Evolutionary conservation across 1,284 basidiomycete genomes (phyloP).

Genomic region (Ganoderma leucocontextum): DNA sequence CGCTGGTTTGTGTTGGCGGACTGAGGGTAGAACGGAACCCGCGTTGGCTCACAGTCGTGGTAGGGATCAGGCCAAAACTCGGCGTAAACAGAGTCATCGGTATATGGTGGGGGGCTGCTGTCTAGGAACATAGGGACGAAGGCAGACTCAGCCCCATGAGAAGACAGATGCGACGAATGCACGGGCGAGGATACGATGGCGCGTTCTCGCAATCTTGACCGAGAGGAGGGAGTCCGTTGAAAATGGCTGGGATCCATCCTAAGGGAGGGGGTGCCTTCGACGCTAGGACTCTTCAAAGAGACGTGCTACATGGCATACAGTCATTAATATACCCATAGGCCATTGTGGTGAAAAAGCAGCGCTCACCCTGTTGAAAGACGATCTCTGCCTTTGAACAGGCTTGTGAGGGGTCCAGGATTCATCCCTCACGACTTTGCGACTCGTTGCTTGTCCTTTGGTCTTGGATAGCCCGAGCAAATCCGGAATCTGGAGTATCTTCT

Average conservation of each 20-base stretch:
- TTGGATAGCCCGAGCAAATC: slow-evolving; percentile 25
- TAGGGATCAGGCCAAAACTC: slow-evolving; percentile 17
- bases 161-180: not conserved
- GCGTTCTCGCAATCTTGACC: not conserved
- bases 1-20: not conserved
- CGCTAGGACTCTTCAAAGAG: not conserved
- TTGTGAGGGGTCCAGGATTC: not conserved
- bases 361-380: not conserved
- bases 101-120: slow-evolving; percentile 26
- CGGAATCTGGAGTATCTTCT: slow-evolving; percentile 26
- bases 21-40: slow-evolving; percentile 28
- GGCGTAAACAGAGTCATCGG: slow-evolving; percentile 28
- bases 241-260: not conserved
- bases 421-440: not conserved
- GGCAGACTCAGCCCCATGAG: slow-evolving; percentile 16
- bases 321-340: not conserved
- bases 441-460: not conserved
- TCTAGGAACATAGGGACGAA: slow-evolving; percentile 40
- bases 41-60: slow-evolving; percentile 17
- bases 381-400: not conserved
- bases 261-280: not conserved
- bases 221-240: not conserved
- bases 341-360: not conserved
- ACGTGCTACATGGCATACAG: not conserved
- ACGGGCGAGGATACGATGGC: not conserved